Evolutionary conservation across 371 early-diverging fungal species (phyloP).

Genomic region (Zychaea mexicana): DNA sequence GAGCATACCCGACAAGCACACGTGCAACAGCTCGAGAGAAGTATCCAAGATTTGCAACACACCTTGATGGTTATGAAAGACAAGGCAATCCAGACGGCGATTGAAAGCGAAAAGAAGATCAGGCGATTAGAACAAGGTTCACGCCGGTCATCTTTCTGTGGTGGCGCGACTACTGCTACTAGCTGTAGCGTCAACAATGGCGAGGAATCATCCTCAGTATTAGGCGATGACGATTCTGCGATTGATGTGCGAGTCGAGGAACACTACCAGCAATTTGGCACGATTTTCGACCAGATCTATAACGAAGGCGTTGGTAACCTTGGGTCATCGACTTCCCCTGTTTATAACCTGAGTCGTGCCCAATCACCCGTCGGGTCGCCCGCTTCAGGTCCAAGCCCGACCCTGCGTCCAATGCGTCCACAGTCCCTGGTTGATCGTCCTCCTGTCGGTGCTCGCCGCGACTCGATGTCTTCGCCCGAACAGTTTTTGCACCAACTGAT

Average conservation of each 20-base stretch:
- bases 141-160: slow-evolving; percentile 14
- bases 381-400: slow-evolving; percentile 12
- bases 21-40: slow-evolving; percentile 68
- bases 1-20: slow-evolving; percentile 62
- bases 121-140: slow-evolving; percentile 52
- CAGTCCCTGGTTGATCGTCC: slow-evolving; percentile 29
- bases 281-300: slow-evolving; percentile 61
- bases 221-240: slow-evolving; percentile 40
- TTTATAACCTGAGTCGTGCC: slow-evolving; percentile 1
- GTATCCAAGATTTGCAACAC: slow-evolving; percentile 68
- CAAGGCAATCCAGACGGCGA: slow-evolving; percentile 69
- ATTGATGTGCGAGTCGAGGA: slow-evolving; percentile 43
- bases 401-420: slow-evolving; percentile 11
- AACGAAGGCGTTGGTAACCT: slow-evolving; percentile 48
- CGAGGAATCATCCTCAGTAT: background rate
- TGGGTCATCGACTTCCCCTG: background rate
- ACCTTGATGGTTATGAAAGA: slow-evolving; percentile 77
- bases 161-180: background rate
- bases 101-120: slow-evolving; percentile 75
- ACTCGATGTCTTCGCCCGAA: slow-evolving; percentile 47
- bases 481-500: slow-evolving; percentile 41
- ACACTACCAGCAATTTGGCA: slow-evolving; percentile 37
- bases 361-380: slow-evolving; percentile 12
- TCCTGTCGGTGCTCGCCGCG: slow-evolving; percentile 31
- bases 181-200: background rate